Conservation (phyloP, 345 rosid genomes). For the Angophora floribunda region DNA sequence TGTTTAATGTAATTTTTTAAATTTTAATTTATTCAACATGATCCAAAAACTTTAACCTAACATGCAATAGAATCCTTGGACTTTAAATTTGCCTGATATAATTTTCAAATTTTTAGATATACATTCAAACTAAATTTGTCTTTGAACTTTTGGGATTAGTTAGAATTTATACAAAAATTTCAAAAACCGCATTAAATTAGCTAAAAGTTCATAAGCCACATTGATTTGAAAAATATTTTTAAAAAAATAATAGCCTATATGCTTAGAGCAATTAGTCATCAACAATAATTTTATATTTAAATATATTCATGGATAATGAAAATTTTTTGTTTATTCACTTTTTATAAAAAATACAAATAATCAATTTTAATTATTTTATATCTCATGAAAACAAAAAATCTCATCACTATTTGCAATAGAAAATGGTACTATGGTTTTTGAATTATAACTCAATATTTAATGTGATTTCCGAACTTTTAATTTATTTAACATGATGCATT, state of each 20-base stretch:
- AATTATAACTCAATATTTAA: too few relatives aligned
- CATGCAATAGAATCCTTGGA: too few relatives aligned
- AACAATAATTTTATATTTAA: neutral
- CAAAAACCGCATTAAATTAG: too few relatives aligned
- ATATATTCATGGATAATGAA: neutral
- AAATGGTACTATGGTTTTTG: neutral
- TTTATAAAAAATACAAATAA: neutral
- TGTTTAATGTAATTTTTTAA: too few relatives aligned
- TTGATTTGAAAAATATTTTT: accelerated
- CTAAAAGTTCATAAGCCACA: too few relatives aligned
- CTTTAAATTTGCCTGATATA: too few relatives aligned
- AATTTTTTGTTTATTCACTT: neutral
- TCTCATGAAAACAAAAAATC: neutral
- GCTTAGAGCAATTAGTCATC: neutral
- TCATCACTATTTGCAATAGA: too few relatives aligned
- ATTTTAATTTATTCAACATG: accelerated
- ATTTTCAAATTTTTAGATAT: too few relatives aligned
- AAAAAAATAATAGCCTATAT: neutral
- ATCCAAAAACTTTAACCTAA: neutral
- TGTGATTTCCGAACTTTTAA: too few relatives aligned
- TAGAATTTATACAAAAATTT: too few relatives aligned
- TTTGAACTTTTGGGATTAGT: too few relatives aligned
- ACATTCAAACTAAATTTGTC: neutral
- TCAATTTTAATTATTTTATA: neutral
- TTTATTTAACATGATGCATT: accelerated